These are phyloP conservation scores for Colletotrichum eremochloae DNA, from an alignment of 2,329 filamentous ascomycete species.

Conservation along the genomic window DNA sequence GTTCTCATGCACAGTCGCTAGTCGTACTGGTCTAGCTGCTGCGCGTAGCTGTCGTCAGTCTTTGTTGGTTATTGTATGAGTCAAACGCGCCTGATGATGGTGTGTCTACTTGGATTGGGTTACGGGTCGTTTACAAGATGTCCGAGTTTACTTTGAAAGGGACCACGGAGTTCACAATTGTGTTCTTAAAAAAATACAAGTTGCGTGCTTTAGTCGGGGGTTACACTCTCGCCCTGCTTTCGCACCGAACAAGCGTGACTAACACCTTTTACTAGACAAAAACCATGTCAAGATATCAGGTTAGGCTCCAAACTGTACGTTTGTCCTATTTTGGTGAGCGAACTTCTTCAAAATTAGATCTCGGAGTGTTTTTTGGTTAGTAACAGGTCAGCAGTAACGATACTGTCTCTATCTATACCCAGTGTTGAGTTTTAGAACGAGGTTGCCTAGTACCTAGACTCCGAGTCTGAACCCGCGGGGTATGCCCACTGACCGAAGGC, in stretches of 20 bases:
- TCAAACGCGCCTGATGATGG: constrained; percentile 18
- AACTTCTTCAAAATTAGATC: neutral
- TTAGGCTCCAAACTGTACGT: neutral
- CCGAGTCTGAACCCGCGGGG: neutral
- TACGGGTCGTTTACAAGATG: constrained; percentile 11
- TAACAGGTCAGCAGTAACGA: neutral
- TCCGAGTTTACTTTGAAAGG: constrained; percentile 6
- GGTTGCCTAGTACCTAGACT: neutral
- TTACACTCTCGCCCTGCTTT: neutral
- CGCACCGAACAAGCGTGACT: neutral
- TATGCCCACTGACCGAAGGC: neutral
- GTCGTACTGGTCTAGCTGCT: constrained; percentile 13
- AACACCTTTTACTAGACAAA: neutral
- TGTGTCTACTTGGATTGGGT: constrained; percentile 21
- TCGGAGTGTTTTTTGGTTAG: neutral
- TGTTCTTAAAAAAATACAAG: neutral
- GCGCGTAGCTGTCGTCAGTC: constrained; percentile 31
- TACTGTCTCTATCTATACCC: neutral
- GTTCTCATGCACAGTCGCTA: constrained; percentile 10
- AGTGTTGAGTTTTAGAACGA: too few species aligned
- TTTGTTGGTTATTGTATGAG: constrained; percentile 21
- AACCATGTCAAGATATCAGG: neutral
- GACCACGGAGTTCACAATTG: neutral
- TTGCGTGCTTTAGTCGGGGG: neutral
- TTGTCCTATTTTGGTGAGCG: neutral